Base-by-base conservation (phyloP, 2,329 filamentous ascomycete species). In the Cladosporium sp. region DNA sequence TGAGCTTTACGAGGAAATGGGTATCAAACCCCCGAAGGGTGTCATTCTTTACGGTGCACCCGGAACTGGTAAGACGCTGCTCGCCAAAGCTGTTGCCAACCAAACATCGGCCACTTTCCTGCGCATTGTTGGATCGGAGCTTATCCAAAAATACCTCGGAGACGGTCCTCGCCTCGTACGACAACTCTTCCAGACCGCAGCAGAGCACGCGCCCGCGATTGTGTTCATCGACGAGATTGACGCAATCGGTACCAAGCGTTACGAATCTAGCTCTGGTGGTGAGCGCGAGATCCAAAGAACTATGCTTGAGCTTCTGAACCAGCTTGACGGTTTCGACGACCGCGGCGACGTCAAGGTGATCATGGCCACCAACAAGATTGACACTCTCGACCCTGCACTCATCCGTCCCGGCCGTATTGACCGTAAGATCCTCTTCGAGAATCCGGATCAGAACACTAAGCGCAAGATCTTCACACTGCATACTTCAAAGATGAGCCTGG, bases 351-450 rank as follows among this genome's bases (percentile, higher is more conserved):
- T 99, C 76, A 99, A 99, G 81, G 94, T 99, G 61, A 93, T 99
- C 74, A 97, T 99, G 92, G 95, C 94, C 12, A 99, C 94, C 65
- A 99, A 99, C 86, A 99, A 99, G 84, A 99, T 99, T 66, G 95
- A 99, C 66, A 96, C 91, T 3, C 82, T 99, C 25, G 95, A 99
- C 71, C 94, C 94, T 56, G 94, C 94, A 17, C 81, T 99, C 66
- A 99, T 99, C 71, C 88, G 94, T 65, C 94, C 94, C 44, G 94
- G 94, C 63, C 92, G 94, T 82, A 99, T 99, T 74, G 94, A 99
- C 75, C 88, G 94, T 68, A 99, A 99, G 84, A 99, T 99, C 72
- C 78, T 88, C 63, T 88, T 88, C 63, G 85, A 88, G 75, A 88
- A 86, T 68, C 85, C 85, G 22, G 85, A 88, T 66, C 84, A 97